Percentiles rank a stretch among this genome's conserved stretches.
Conservation (phyloP, 495 filamentous ascomycete genomes). For the Aspergillus ostianus region DNA sequence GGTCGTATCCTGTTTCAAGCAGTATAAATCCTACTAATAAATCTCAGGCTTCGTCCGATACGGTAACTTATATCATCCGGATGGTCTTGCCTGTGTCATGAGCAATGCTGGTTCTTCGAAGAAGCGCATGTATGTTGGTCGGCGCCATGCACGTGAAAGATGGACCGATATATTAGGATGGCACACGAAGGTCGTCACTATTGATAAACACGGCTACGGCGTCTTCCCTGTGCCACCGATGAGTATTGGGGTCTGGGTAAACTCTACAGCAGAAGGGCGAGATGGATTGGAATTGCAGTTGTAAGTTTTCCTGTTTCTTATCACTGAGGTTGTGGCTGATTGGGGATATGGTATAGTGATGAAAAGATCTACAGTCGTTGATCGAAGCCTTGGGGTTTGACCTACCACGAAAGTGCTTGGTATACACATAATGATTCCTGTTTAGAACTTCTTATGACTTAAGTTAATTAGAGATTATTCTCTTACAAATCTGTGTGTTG, state of each 20-base stretch:
- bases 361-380: neutral
- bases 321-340: neutral
- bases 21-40: constrained; percentile 5
- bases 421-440: no score
- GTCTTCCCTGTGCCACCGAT: constrained; percentile 51
- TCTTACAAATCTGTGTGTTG: no score
- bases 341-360: neutral
- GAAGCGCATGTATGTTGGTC: constrained; percentile 64
- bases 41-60: constrained; percentile 57
- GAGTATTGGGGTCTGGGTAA: constrained; percentile 61
- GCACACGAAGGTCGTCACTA: constrained; percentile 41
- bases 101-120: constrained; percentile 47
- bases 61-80: constrained; percentile 50
- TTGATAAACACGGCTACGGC: constrained; percentile 56
- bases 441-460: no score
- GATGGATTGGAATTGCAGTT: constrained; percentile 4
- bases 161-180: constrained; percentile 65
- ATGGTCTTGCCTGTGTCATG: constrained; percentile 59
- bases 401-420: no score
- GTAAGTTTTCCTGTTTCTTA: neutral
- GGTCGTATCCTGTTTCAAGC: neutral
- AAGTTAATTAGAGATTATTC: no score
- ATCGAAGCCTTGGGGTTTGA: neutral
- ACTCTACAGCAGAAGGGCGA: constrained; percentile 51
- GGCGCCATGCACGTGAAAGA: constrained; percentile 50